Percentiles rank a stretch among this genome's conserved stretches.
Evolutionary conservation across 116 monocot species (phyloP).

Genomic region (Trichopus zeylanicus): DNA sequence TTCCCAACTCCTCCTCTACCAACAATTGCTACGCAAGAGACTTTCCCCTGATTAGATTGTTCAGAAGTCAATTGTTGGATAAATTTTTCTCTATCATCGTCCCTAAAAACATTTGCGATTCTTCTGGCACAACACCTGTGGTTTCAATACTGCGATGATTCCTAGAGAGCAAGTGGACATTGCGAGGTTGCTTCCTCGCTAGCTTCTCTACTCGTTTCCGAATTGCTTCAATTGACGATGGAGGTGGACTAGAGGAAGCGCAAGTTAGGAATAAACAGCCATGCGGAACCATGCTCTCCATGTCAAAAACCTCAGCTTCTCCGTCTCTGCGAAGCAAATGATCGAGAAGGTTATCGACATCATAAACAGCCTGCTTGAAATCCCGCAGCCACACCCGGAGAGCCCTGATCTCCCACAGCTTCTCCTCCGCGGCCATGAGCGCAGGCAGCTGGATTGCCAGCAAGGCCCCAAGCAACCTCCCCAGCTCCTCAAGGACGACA

Average conservation of each 20-base stretch:
- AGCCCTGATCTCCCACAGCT: not conserved
- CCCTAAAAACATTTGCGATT: not conserved
- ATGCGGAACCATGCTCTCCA: not conserved
- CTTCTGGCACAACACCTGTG: not conserved
- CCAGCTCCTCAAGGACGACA: not conserved
- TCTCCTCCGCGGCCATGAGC: not conserved
- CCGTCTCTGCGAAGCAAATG: not conserved
- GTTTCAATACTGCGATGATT: not conserved
- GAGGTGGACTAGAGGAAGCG: not conserved
- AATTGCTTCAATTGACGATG: not conserved
- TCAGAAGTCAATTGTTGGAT: not conserved
- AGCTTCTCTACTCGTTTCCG: not conserved
- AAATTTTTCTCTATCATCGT: not conserved
- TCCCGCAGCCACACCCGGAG: not conserved
- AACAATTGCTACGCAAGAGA: not conserved
- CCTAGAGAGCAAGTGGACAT: not conserved
- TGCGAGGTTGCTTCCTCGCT: not conserved
- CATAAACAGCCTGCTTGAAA: not conserved
- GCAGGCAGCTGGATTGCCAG: not conserved
- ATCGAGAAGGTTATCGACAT: not conserved
- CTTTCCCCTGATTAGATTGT: too few species aligned
- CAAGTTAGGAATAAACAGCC: not conserved
- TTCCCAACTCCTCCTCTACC: constrained; percentile 8
- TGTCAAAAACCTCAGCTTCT: not conserved
- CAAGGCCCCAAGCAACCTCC: not conserved